Evolutionary conservation across 805 yeast genomes (phyloP), one percentile per base, ranked within the genome.

Genomic region (Candida stauntonica): DNA sequence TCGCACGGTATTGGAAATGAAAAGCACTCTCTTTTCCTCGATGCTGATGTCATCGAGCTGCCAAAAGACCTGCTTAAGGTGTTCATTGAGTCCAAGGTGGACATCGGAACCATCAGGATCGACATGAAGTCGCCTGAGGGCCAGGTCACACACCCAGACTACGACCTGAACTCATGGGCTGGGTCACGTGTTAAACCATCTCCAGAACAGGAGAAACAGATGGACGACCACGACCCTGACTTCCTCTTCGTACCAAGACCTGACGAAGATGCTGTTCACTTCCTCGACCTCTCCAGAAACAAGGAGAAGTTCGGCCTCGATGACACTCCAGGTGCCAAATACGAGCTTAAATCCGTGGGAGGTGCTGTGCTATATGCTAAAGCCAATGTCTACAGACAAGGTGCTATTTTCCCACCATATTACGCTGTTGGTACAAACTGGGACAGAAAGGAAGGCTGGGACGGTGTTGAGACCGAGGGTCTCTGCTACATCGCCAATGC

Each of bases 391-490:
- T 68, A 63, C 44, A 65, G 64, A 46, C 73, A 67, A 43, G 79
- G 78, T 26, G 61, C 64, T 2, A 52, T 60, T 5, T 72, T 72
- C 48, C 74, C 77, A 2, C 65, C 77, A 0, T 63, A 60, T 33
- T 68, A 69, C 39, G 51, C 63, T 3, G 59, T 73, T 14, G 79
- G 79, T 3, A 58, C 70, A 3, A 46, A 35, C 5, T 73, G 77
- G 77, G 62, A 60, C 3, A 52, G 72, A 41, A 43, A 54, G 7
- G 77, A 72, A 48, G 79, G 79, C 5, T 72, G 64, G 47, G 77
- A 73, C 52, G 79, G 77, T 5, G 66, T 73, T 21, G 78, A 73
- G 47, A 71, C 76, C 4, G 79, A 73, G 53, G 78, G 79, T 1
- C 31, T 73, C 11, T 73, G 79, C 42, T 73, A 71, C 43, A 51